Evolutionary conservation across 768 basidiomycete species (phyloP).

Genomic region (Boletus sensibilis): DNA sequence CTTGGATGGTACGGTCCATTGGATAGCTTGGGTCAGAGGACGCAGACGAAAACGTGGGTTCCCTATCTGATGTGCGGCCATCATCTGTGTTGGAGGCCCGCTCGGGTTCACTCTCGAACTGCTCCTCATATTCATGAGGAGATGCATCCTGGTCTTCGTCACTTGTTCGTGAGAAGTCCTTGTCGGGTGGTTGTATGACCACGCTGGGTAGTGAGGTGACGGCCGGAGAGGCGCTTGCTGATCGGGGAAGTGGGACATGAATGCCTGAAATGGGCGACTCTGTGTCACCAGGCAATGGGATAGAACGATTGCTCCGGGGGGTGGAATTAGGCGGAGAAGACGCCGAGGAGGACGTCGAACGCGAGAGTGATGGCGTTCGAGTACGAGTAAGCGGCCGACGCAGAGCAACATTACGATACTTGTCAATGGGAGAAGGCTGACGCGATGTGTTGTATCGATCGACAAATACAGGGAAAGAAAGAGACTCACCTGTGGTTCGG

Average conservation of each 20-base stretch:
- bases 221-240: constrained; percentile 49
- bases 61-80: constrained; percentile 33
- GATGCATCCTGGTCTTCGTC: constrained; percentile 13
- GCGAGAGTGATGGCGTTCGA: constrained; percentile 67
- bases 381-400: constrained; percentile 50
- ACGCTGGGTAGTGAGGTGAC: constrained; percentile 29
- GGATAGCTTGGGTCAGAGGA: constrained; percentile 41
- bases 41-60: constrained; percentile 75
- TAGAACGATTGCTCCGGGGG: constrained; percentile 54
- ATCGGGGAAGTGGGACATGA: constrained; percentile 52
- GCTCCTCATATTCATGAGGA: constrained; percentile 3
- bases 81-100: constrained; percentile 24
- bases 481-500: constrained; percentile 56
- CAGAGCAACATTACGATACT: constrained; percentile 60
- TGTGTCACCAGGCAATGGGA: constrained; percentile 38
- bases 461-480: neutral
- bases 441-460: neutral
- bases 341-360: constrained; percentile 49
- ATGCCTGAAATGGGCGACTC: constrained; percentile 49
- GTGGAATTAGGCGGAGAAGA: constrained; percentile 67
- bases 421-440: constrained; percentile 63
- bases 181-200: constrained; percentile 22
- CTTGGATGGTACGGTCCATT: constrained; percentile 27
- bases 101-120: constrained; percentile 24
- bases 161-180: constrained; percentile 13